phyloP scores from a whole-genome alignment of 1,284 basidiomycete species.

The Trametes polyzona region DNA sequence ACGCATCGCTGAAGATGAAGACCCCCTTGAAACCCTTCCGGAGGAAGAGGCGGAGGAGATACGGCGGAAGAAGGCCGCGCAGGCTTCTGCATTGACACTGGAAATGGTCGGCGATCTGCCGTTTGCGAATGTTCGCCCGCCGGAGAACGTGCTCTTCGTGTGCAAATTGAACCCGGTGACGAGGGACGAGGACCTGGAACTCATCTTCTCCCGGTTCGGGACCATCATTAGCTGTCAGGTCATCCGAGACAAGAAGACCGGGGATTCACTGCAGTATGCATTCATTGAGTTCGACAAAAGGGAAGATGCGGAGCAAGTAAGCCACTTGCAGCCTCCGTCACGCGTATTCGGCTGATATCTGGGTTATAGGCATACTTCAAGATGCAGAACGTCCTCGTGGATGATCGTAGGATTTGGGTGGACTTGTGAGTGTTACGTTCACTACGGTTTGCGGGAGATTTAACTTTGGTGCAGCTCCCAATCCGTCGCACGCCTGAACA shows the following conservation, averaged over 20 bases:
- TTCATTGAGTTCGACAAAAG: conserved; percentile 98
- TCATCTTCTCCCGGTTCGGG: conserved; percentile 97
- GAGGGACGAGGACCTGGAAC: conserved; percentile 92
- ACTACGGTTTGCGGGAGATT: conserved; percentile 3
- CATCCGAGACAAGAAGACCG: conserved; percentile 93
- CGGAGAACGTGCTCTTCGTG: conserved; percentile 98
- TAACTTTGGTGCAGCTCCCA: conserved; percentile 64
- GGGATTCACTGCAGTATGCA: conserved; percentile 96
- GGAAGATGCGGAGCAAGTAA: conserved; percentile 90
- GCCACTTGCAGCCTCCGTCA: conserved; percentile 16
- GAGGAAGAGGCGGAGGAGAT: conserved; percentile 84
- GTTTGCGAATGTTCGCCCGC: conserved; percentile 96
- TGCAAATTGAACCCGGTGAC: conserved; percentile 98
- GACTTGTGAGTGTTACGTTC: conserved; percentile 72
- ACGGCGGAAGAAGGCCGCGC: conserved; percentile 84
- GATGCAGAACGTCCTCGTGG: conserved; percentile 99
- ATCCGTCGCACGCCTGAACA: conserved; percentile 83
- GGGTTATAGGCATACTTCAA: conserved; percentile 91
- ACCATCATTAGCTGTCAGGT: conserved; percentile 97
- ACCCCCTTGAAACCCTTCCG: conserved; percentile 74
- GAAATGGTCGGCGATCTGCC: conserved; percentile 99
- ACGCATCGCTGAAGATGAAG: conserved; percentile 92
- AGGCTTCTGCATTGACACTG: conserved; percentile 92
- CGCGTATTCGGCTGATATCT: neutral
- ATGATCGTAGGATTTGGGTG: conserved; percentile 98